These are phyloP conservation scores for Pleurotus tuoliensis DNA, from an alignment of 768 basidiomycete species.

Conservation along the genomic window DNA sequence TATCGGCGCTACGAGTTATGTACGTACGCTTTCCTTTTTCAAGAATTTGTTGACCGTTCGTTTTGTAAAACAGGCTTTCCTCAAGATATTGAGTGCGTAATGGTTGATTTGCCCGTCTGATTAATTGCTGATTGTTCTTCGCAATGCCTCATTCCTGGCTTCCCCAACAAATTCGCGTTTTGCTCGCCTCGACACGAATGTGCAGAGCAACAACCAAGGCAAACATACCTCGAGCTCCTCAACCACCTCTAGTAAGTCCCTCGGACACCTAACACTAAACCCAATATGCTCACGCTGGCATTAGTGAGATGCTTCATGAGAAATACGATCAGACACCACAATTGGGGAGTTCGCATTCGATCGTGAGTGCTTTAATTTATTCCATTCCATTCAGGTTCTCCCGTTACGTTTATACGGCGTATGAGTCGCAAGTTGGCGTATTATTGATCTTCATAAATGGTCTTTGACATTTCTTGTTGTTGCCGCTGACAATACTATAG, in stretches of 20 bases:
- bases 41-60: background rate
- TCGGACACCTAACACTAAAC: background rate
- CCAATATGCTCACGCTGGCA: background rate
- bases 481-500: too few relatives aligned
- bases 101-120: background rate
- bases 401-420: too few relatives aligned
- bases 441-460: too few relatives aligned
- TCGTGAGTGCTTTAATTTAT: slow-evolving; percentile 32
- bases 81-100: slow-evolving; percentile 42
- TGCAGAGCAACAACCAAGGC: slow-evolving; percentile 46
- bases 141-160: too few relatives aligned
- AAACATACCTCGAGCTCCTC: slow-evolving; percentile 65
- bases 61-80: slow-evolving; percentile 48
- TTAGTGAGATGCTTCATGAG: slow-evolving; percentile 50
- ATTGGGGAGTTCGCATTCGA: slow-evolving; percentile 67
- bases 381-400: background rate
- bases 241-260: slow-evolving; percentile 42
- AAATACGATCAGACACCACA: slow-evolving; percentile 71
- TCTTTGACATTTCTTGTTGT: too few relatives aligned
- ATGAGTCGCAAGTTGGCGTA: too few relatives aligned
- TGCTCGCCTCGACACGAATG: background rate
- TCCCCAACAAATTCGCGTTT: too few relatives aligned
- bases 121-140: too few relatives aligned
- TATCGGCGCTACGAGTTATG: slow-evolving; percentile 79
- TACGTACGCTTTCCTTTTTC: slow-evolving; percentile 28